Conservation (phyloP, 2,329 filamentous ascomycete species). For the Aspergillus sp. region DNA sequence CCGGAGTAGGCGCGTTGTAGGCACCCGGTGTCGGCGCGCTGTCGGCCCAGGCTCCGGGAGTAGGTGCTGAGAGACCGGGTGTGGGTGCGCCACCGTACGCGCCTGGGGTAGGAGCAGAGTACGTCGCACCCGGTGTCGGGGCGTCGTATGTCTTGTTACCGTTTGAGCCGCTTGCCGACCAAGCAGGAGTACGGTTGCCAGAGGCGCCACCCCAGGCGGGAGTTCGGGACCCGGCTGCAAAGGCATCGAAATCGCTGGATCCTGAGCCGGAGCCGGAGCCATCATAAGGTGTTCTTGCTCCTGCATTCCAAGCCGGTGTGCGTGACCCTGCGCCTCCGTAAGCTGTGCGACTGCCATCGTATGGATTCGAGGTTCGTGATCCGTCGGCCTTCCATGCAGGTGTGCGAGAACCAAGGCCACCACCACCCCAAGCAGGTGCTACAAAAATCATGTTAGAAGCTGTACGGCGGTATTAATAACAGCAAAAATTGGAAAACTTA, state of each 20-base stretch:
- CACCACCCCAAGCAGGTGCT: constrained; percentile 44
- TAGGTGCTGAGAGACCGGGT: constrained; percentile 64
- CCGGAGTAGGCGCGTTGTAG: constrained; percentile 45
- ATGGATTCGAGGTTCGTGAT: constrained; percentile 57
- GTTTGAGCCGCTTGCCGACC: constrained; percentile 32
- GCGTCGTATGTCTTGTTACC: constrained; percentile 62
- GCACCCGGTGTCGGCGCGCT: constrained; percentile 48
- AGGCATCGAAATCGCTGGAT: constrained; percentile 66
- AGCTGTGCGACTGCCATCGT: constrained; percentile 70
- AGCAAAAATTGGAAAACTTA: constrained; percentile 46
- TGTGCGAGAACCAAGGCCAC: constrained; percentile 45
- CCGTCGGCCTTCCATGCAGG: constrained; percentile 60
- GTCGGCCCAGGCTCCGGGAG: constrained; percentile 47
- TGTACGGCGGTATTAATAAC: constrained; percentile 1
- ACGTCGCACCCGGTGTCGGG: constrained; percentile 67
- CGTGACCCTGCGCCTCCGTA: constrained; percentile 66
- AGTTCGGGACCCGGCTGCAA: constrained; percentile 71
- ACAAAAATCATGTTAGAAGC: constrained; percentile 19
- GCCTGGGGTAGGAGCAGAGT: constrained; percentile 68
- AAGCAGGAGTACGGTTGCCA: constrained; percentile 48
- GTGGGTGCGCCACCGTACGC: constrained; percentile 60
- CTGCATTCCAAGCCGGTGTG: constrained; percentile 77
- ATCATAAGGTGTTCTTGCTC: constrained; percentile 69
- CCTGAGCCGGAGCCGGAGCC: constrained; percentile 59
- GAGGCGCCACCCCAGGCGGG: constrained; percentile 64